Evolutionary conservation across 345 rosid species (phyloP).

Genomic region (Trapa bicornis): DNA sequence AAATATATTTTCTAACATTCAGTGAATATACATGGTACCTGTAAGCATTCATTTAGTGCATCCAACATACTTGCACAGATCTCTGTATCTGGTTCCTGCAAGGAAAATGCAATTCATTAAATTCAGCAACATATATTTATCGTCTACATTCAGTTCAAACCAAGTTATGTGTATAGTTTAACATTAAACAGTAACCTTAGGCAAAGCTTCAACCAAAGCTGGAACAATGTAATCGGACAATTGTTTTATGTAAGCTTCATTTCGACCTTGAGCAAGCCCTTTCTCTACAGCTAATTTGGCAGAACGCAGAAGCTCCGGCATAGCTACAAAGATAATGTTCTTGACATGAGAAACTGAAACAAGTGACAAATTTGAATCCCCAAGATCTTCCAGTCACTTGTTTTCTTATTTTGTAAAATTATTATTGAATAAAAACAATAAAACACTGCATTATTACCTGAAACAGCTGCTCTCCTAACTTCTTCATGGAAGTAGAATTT

Average conservation of each 20-base stretch:
- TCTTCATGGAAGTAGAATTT: slow-evolving; percentile 99
- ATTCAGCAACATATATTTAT: not conserved
- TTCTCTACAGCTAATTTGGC: slow-evolving; percentile 95
- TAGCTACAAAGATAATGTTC: slow-evolving; percentile 34
- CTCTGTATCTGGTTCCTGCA: slow-evolving; percentile 98
- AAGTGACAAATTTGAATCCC: not conserved
- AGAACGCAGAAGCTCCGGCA: slow-evolving; percentile 94
- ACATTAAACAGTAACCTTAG: slow-evolving; percentile 42
- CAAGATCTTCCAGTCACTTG: too few species aligned
- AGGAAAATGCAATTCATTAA: slow-evolving; percentile 8
- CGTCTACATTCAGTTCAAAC: not conserved
- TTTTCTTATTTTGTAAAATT: too few species aligned
- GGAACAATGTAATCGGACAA: slow-evolving; percentile 89
- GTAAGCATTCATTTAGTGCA: slow-evolving; percentile 89
- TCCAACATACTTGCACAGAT: slow-evolving; percentile 95
- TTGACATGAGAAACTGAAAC: not conserved
- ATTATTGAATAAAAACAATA: not conserved
- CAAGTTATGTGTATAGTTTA: not conserved
- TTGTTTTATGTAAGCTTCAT: slow-evolving; percentile 82
- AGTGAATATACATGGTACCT: slow-evolving; percentile 31
- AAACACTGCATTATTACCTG: slow-evolving; percentile 40
- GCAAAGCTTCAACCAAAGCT: slow-evolving; percentile 84
- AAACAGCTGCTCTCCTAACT: slow-evolving; percentile 99
- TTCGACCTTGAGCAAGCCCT: slow-evolving; percentile 77
- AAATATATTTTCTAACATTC: not conserved